Percentiles rank a stretch among this genome's conserved stretches.
Evolutionary conservation across 2,329 filamentous ascomycete species (phyloP).

Genomic region (Myriosclerotinia scirpicola): DNA sequence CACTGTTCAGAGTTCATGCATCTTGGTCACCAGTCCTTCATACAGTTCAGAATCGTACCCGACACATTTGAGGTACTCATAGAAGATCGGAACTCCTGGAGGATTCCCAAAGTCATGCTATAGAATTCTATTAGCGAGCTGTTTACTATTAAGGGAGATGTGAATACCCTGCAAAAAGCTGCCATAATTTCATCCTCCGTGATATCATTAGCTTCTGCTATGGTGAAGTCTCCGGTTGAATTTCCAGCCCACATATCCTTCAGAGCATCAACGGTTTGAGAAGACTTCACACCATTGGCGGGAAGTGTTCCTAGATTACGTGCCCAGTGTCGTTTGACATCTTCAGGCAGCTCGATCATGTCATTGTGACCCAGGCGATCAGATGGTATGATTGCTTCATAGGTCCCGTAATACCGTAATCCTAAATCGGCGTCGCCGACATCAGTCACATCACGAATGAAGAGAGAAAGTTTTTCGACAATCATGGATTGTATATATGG

Average conservation of each 20-base stretch:
- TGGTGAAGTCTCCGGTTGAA: not conserved
- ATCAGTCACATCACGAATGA: slow-evolving; percentile 1
- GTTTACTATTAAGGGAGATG: not conserved
- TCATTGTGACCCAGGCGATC: slow-evolving; percentile 15
- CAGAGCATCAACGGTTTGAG: too few relatives aligned
- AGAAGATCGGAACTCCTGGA: not conserved
- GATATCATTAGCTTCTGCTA: not conserved
- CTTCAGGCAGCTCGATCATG: slow-evolving; percentile 2
- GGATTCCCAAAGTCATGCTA: too few relatives aligned
- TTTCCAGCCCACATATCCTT: too few relatives aligned
- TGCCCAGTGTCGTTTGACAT: slow-evolving; percentile 16
- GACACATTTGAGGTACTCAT: slow-evolving; percentile 24
- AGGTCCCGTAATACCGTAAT: slow-evolving; percentile 18
- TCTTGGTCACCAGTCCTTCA: slow-evolving; percentile 6
- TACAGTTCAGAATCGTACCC: slow-evolving; percentile 20
- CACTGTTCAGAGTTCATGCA: not conserved
- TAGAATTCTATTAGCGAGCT: too few relatives aligned
- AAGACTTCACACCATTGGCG: too few relatives aligned
- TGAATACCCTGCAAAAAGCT: not conserved
- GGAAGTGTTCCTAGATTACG: not conserved
- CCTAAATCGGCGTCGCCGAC: not conserved
- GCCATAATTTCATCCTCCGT: not conserved
- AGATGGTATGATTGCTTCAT: slow-evolving; percentile 1
- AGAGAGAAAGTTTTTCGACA: not conserved
- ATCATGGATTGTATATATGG: not conserved